Base-by-base conservation (phyloP, 768 basidiomycete species). In the Mycena haematopus region DNA sequence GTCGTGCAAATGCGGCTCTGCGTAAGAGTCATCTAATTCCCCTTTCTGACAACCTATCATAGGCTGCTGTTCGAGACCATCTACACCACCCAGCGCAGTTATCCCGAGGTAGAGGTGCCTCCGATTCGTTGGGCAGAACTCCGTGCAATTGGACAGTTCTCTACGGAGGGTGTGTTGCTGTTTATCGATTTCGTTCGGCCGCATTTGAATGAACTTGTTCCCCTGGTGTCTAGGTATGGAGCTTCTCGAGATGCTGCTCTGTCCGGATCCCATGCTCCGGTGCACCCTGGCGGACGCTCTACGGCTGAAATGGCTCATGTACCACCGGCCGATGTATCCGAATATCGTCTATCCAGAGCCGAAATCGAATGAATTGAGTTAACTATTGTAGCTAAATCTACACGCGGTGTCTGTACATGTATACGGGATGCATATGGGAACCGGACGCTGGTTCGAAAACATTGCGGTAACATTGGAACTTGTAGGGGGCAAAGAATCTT, bases 311-410 rank as follows among this genome's bases (percentile, higher is more conserved):
- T 60, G 59, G 59, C 52, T 60, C 19, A 8, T 49, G 35, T 55
- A 54, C 29, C 59, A 60, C 19, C 59, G 52, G 19, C 59, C 52
- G 35, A 55, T 60, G 52, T 60, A 60, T 17, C 59, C 59, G 7
- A 60, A 60, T 22, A n/a, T 60, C 2, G 1, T 60, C 6, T 60
- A 60, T 45, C 58, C 58, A 17, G 2, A 58, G 45, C 15, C 45
- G 40, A n/a, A n/a, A n/a, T n/a, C n/a, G 36, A 15, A 13, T 13
- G 13, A 14, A 36, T 36, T 36, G 36, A 4, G 29, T 31, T 31
- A 31, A 31, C 29, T n/a, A 31, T 9, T 31, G 29, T 9, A 31
- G 29, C 6, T 31, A 9, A 9, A 31, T 31, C 6, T 4, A 31
- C 6, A 31, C n/a, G n/a, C n/a, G 29, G 29, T 31, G 29, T 31